Evolutionary conservation across 2,329 filamentous ascomycete species (phyloP).

Genomic region (Monosporascus sp.): DNA sequence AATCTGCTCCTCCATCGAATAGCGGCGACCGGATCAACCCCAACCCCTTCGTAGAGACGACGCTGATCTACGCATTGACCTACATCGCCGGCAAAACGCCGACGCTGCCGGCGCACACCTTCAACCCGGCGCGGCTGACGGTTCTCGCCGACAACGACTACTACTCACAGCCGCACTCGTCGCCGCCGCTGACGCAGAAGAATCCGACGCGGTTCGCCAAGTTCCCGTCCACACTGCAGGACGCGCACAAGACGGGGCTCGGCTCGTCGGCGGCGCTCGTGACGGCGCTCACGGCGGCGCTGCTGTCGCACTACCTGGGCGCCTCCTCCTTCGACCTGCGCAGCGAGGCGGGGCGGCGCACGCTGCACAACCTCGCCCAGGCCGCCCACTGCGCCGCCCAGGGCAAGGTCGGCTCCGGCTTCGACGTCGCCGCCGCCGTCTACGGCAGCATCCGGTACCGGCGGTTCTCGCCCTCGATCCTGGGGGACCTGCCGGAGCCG

Average conservation of each 20-base stretch:
- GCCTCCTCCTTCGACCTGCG: conserved; percentile 49
- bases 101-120: conserved; percentile 38
- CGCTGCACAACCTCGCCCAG: conserved; percentile 89
- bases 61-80: conserved; percentile 79
- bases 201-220: conserved; percentile 59
- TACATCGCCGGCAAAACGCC: conserved; percentile 56
- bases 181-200: conserved; percentile 7
- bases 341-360: conserved; percentile 47
- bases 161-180: conserved; percentile 66
- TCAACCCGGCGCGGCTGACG: conserved; percentile 68
- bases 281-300: conserved; percentile 73
- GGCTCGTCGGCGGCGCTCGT: conserved; percentile 93
- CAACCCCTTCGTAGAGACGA: conserved; percentile 91
- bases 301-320: conserved; percentile 72
- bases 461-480: conserved; percentile 79
- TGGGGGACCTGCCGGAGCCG: conserved; percentile 62
- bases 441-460: conserved; percentile 88
- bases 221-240: conserved; percentile 68
- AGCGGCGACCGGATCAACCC: conserved; percentile 41
- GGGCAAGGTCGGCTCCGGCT: conserved; percentile 92
- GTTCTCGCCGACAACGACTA: conserved; percentile 96
- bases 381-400: conserved; percentile 92
- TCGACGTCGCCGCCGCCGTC: conserved; percentile 89
- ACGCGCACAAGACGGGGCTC: conserved; percentile 91
- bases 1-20: conserved; percentile 1